Percentiles rank a stretch among this genome's conserved stretches.
Conservation (phyloP, 306 rosid species). For the Myrica gale region DNA sequence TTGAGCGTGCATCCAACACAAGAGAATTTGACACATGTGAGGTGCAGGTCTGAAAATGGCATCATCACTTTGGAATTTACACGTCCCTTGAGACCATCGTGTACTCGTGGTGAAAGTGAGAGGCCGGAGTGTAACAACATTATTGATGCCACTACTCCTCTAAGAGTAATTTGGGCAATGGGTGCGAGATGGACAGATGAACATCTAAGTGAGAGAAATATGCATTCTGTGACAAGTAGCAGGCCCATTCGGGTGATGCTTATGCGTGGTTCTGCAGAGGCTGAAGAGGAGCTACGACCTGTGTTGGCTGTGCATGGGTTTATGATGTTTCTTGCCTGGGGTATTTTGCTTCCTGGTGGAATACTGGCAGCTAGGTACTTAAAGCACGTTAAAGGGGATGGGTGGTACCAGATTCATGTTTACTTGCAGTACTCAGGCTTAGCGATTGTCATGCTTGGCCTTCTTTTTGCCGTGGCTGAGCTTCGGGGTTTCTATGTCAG, state of each 20-base stretch:
- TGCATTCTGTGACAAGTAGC: conserved; percentile 80
- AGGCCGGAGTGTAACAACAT: conserved; percentile 72
- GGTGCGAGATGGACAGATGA: conserved; percentile 72
- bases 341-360: conserved; percentile 88
- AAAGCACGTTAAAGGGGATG: conserved; percentile 88
- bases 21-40: conserved; percentile 73
- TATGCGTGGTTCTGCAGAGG: conserved; percentile 86
- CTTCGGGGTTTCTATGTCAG: conserved; percentile 72
- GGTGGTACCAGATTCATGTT: conserved; percentile 86
- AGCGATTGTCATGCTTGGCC: conserved; percentile 68
- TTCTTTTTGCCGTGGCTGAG: conserved; percentile 92
- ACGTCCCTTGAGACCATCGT: conserved; percentile 75
- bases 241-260: conserved; percentile 69
- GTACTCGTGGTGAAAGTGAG: conserved; percentile 36
- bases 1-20: conserved; percentile 54
- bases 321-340: conserved; percentile 97
- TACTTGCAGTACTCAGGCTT: conserved; percentile 93
- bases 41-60: conserved; percentile 79
- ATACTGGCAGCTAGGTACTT: conserved; percentile 78
- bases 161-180: conserved; percentile 94
- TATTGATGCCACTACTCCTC: conserved; percentile 77
- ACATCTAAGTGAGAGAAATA: conserved; percentile 60
- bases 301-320: conserved; percentile 92
- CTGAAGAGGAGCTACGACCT: conserved; percentile 87
- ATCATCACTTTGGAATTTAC: conserved; percentile 82